A percentile compares a stretch with the other conserved stretches of the same genome.
These are phyloP conservation scores for Lactarius vividus DNA, from an alignment of 768 basidiomycete species.

Conservation along the genomic window DNA sequence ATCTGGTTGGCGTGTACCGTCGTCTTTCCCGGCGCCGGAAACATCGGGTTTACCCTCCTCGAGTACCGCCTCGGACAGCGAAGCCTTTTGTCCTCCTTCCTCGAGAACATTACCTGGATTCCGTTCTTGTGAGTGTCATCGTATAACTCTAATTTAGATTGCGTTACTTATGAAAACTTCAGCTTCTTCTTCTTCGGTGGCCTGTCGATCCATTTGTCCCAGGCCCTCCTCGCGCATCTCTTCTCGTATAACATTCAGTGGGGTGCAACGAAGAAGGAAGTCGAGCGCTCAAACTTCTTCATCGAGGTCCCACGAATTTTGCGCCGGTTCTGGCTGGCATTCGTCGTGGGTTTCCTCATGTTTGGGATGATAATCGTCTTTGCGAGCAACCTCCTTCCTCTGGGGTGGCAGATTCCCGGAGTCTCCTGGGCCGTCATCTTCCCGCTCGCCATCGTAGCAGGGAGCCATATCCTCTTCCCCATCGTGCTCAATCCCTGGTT, in stretches of 20 bases:
- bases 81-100: constrained; percentile 45
- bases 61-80: constrained; percentile 66
- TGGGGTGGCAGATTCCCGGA: constrained; percentile 60
- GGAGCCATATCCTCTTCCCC: constrained; percentile 71
- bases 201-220: constrained; percentile 50
- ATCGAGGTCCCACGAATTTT: constrained; percentile 83
- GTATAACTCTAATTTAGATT: constrained; percentile 6
- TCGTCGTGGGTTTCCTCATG: constrained; percentile 50
- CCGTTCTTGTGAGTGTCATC: constrained; percentile 68
- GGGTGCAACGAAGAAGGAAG: constrained; percentile 72
- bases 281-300: constrained; percentile 88
- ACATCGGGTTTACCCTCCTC: constrained; percentile 62
- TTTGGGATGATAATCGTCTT: constrained; percentile 59
- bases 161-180: constrained; percentile 6
- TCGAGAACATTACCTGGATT: constrained; percentile 64
- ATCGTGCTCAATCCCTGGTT: constrained; percentile 87
- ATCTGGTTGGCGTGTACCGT: constrained; percentile 73
- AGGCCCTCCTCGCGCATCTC: constrained; percentile 53
- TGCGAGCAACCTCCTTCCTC: constrained; percentile 51
- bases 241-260: constrained; percentile 59
- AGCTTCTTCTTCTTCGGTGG: constrained; percentile 59
- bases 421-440: constrained; percentile 72
- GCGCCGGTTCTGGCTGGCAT: constrained; percentile 70
- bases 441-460: constrained; percentile 65
- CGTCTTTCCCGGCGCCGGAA: constrained; percentile 67